Evolutionary conservation across 2,329 filamentous ascomycete genomes (phyloP).

Genomic region (Ilyonectria destructans): DNA sequence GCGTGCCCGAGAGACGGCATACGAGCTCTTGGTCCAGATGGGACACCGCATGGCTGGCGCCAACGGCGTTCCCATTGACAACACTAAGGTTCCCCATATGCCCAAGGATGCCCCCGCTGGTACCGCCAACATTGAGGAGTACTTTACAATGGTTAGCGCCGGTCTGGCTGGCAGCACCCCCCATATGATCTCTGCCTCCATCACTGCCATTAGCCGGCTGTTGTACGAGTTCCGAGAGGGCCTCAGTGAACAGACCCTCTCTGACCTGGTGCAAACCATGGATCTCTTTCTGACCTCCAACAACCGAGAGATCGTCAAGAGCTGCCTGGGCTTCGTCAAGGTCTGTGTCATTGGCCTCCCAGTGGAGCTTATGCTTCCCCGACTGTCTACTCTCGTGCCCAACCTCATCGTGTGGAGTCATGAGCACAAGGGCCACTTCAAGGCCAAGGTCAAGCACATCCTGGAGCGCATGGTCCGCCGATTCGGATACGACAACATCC

Average conservation of each 20-base stretch:
- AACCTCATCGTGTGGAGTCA: constrained; percentile 97
- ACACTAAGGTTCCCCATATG: constrained; percentile 91
- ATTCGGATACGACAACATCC: constrained; percentile 87
- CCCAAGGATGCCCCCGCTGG: constrained; percentile 83
- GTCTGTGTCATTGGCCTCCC: constrained; percentile 92
- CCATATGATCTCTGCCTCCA: constrained; percentile 98
- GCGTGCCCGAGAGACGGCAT: constrained; percentile 89
- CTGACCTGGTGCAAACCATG: constrained; percentile 93
- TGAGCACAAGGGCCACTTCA: constrained; percentile 98
- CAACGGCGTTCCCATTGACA: constrained; percentile 83
- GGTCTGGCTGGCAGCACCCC: constrained; percentile 93
- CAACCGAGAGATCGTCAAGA: constrained; percentile 96
- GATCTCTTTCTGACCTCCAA: constrained; percentile 96
- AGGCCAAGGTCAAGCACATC: constrained; percentile 98
- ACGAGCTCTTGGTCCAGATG: constrained; percentile 91
- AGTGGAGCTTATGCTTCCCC: constrained; percentile 82
- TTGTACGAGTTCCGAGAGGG: constrained; percentile 89
- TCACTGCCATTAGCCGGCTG: constrained; percentile 93
- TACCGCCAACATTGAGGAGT: constrained; percentile 90
- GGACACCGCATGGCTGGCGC: constrained; percentile 82
- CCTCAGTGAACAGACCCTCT: constrained; percentile 79
- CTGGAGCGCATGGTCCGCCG: constrained; percentile 93
- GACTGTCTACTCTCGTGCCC: constrained; percentile 84
- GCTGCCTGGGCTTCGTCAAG: constrained; percentile 96
- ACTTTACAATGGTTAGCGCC: constrained; percentile 98